Evolutionary conservation across 176 grass and related monocot genomes (phyloP).

Genomic region (Oryza coarctata): DNA sequence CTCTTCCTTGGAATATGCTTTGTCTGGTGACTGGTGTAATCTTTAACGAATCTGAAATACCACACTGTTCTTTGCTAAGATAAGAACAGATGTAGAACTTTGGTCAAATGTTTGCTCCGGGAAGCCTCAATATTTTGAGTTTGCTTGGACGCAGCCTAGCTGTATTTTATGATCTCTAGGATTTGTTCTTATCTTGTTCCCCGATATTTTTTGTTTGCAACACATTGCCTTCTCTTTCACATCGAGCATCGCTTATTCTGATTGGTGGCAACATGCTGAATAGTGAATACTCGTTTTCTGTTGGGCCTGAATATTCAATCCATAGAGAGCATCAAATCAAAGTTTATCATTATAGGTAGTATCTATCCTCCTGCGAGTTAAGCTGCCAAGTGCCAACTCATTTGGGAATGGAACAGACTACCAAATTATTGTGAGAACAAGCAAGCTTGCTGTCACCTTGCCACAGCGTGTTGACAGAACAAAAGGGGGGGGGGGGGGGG

Average conservation of each 20-base stretch:
- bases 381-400: slow-evolving; percentile 35
- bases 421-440: slow-evolving; percentile 15
- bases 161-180: not conserved
- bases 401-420: slow-evolving; percentile 19
- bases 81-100: slow-evolving; percentile 33
- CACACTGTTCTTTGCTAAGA: not conserved
- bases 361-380: not conserved
- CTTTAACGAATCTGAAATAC: slow-evolving; percentile 30
- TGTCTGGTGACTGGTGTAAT: slow-evolving; percentile 6
- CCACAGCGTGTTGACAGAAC: not conserved
- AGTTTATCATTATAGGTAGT: not conserved
- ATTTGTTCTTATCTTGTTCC: not conserved
- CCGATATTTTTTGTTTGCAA: not conserved
- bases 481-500: too few species aligned
- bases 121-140: slow-evolving; percentile 25
- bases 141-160: slow-evolving; percentile 7
- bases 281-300: not conserved
- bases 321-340: slow-evolving; percentile 17
- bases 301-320: not conserved
- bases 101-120: slow-evolving; percentile 26
- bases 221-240: not conserved
- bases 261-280: slow-evolving; percentile 16
- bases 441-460: slow-evolving; percentile 16
- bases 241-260: not conserved
- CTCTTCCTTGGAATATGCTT: slow-evolving; percentile 24